A percentile compares a stretch with the other conserved stretches of the same genome.
Conservation (phyloP, 495 filamentous ascomycete species). For the Aspergillus panamensis region DNA sequence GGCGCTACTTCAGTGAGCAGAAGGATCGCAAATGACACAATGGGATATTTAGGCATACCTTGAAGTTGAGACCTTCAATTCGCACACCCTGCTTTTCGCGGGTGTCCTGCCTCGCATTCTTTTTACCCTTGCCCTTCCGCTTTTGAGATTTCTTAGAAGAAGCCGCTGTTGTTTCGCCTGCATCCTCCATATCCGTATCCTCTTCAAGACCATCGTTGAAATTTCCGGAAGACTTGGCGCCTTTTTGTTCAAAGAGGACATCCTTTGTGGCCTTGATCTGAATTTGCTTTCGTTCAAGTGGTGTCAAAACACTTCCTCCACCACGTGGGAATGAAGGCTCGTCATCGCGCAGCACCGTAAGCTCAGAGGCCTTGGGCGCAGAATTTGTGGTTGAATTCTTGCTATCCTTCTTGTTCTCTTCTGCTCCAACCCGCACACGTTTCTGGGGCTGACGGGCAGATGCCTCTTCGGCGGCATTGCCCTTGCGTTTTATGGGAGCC, state of each 20-base stretch:
- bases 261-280: constrained; percentile 89
- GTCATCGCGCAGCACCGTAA: constrained; percentile 64
- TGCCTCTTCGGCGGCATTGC: constrained; percentile 37
- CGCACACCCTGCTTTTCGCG: constrained; percentile 56
- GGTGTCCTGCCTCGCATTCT: constrained; percentile 41
- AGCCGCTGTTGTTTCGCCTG: constrained; percentile 24
- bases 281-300: constrained; percentile 93
- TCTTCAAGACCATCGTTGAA: constrained; percentile 44
- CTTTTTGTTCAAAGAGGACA: constrained; percentile 85
- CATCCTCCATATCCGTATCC: constrained; percentile 48
- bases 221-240: constrained; percentile 44
- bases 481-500: constrained; percentile 54
- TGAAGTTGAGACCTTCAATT: constrained; percentile 85
- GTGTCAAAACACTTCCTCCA: constrained; percentile 84
- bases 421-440: constrained; percentile 43
- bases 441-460: constrained; percentile 42
- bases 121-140: constrained; percentile 49
- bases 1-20: constrained; percentile 56
- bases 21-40: background rate
- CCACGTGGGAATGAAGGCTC: constrained; percentile 90
- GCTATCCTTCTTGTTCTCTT: constrained; percentile 33
- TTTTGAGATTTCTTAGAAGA: constrained; percentile 51
- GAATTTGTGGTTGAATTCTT: constrained; percentile 24
- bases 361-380: constrained; percentile 40
- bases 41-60: constrained; percentile 50